These are phyloP conservation scores for Sistotremastrum suecicum DNA, from an alignment of 768 basidiomycete genomes.

Conservation along the genomic window DNA sequence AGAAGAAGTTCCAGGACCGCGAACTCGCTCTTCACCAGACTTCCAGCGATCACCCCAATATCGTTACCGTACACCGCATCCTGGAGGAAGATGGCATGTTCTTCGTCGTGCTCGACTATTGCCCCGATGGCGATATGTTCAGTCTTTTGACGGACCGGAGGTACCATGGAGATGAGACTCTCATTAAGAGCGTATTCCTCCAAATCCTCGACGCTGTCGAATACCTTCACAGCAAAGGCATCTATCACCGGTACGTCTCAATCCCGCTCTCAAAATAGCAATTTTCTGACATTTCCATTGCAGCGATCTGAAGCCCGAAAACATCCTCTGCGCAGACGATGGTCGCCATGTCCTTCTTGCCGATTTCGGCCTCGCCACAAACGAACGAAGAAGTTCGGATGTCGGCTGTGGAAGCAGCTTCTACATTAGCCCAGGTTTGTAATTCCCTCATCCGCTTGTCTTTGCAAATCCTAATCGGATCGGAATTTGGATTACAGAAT, in stretches of 20 bases:
- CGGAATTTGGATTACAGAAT: constrained; percentile 43
- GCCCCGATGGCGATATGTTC: constrained; percentile 82
- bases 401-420: constrained; percentile 96
- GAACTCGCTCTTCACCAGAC: constrained; percentile 77
- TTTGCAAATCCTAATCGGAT: constrained; percentile 5
- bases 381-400: constrained; percentile 71
- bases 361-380: constrained; percentile 91
- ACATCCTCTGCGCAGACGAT: constrained; percentile 71
- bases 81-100: constrained; percentile 71
- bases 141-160: constrained; percentile 63
- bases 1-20: constrained; percentile 67
- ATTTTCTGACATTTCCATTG: too few relatives aligned
- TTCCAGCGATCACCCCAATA: constrained; percentile 59
- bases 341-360: constrained; percentile 75
- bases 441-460: constrained; percentile 8
- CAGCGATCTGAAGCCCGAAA: constrained; percentile 92
- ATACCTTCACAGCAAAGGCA: constrained; percentile 80
- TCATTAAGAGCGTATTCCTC: constrained; percentile 83
- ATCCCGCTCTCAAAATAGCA: too few relatives aligned
- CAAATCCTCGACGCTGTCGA: constrained; percentile 91
- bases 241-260: constrained; percentile 55
- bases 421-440: constrained; percentile 89
- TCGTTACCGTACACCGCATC: constrained; percentile 82
- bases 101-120: constrained; percentile 91
- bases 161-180: constrained; percentile 70